A percentile compares a stretch with the other conserved stretches of the same genome.
Evolutionary conservation across 257 asterid genomes (phyloP).

Genomic region (Nicotiana benthamiana): DNA sequence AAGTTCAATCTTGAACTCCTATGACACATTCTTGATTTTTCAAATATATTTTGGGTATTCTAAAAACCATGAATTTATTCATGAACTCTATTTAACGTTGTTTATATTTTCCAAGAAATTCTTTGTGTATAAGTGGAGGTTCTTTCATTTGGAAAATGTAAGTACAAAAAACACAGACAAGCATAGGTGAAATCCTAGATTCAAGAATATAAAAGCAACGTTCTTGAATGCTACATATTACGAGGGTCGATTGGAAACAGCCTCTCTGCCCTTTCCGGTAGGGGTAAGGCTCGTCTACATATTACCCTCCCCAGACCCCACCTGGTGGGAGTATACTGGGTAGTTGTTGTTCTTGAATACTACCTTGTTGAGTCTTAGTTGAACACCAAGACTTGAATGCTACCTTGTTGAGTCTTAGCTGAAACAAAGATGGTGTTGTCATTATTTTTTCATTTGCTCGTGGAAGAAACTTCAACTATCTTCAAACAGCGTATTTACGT

Average conservation of each 20-base stretch:
- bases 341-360: not conserved
- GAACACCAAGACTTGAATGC: not conserved
- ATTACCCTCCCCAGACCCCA: too few species aligned
- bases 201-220: not conserved
- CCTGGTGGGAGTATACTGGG: too few species aligned
- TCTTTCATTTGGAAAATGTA: not conserved
- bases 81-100: not conserved
- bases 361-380: not conserved
- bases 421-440: not conserved
- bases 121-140: not conserved
- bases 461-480: not conserved
- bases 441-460: not conserved
- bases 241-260: too few species aligned
- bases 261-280: too few species aligned
- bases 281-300: too few species aligned
- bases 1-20: not conserved
- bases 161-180: not conserved
- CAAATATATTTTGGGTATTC: not conserved
- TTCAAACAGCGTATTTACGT: not conserved
- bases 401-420: not conserved
- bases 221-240: not conserved
- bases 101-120: not conserved
- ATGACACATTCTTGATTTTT: not conserved
- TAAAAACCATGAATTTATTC: not conserved
- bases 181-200: not conserved